These are phyloP conservation scores for Bolboschoenus planiculmis DNA, from an alignment of 176 grass and related monocot species.

Conservation along the genomic window DNA sequence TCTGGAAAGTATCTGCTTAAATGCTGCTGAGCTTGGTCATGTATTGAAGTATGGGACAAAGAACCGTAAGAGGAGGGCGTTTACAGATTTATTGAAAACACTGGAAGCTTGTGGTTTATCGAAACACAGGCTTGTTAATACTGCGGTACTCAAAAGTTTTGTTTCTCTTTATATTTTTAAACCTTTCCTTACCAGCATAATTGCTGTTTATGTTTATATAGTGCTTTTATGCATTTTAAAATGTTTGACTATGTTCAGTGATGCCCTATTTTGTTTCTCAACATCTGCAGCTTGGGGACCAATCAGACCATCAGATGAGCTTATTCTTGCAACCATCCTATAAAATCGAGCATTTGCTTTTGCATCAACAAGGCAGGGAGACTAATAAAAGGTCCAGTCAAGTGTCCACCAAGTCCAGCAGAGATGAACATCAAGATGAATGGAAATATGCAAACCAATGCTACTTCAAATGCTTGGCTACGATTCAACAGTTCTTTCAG, in stretches of 20 bases:
- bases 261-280: not conserved
- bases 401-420: not conserved
- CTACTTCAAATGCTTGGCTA: constrained; percentile 73
- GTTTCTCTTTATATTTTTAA: not conserved
- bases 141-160: constrained; percentile 42
- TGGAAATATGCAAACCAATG: constrained; percentile 62
- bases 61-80: constrained; percentile 75
- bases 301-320: constrained; percentile 33
- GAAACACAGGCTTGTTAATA: constrained; percentile 54
- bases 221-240: not conserved
- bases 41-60: constrained; percentile 71
- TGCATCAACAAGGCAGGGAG: constrained; percentile 34
- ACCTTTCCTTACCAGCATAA: not conserved
- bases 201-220: not conserved
- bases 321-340: constrained; percentile 73
- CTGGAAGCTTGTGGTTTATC: constrained; percentile 81
- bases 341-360: constrained; percentile 57
- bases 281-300: constrained; percentile 38
- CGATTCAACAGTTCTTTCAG: constrained; percentile 59
- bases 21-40: constrained; percentile 58
- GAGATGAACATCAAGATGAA: constrained; percentile 33
- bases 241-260: not conserved
- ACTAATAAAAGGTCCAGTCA: constrained; percentile 20
- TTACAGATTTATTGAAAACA: constrained; percentile 68
- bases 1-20: constrained; percentile 56